Percentiles rank a stretch among this genome's conserved stretches.
phyloP scores from a whole-genome alignment of 1,284 basidiomycete species.

The Boletus semigastroideus region DNA sequence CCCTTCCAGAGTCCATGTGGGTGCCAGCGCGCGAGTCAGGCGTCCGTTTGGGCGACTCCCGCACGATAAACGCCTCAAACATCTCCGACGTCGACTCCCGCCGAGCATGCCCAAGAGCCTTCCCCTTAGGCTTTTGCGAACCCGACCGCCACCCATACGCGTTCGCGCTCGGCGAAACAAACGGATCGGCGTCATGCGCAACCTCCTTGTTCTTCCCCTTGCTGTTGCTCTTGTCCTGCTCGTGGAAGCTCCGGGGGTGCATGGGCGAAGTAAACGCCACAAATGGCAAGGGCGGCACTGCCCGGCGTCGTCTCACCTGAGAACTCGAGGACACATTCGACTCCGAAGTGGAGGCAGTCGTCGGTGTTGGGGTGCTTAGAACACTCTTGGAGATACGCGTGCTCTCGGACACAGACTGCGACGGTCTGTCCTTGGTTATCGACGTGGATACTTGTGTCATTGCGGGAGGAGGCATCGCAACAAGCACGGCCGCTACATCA shows the following conservation, averaged over 20 bases:
- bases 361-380: background rate
- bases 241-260: background rate
- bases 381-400: background rate
- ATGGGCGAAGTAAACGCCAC: constrained; percentile 28
- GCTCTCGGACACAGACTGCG: background rate
- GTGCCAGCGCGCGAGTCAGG: background rate
- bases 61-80: constrained; percentile 24
- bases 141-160: background rate
- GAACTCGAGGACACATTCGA: background rate
- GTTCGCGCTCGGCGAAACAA: background rate
- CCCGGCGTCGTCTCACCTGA: background rate
- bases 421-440: background rate
- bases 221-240: background rate
- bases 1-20: background rate
- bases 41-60: constrained; percentile 1
- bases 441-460: background rate
- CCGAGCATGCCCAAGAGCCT: background rate
- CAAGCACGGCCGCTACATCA: too few species aligned
- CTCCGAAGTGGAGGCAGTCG: background rate
- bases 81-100: constrained; percentile 12
- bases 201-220: background rate
- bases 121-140: background rate
- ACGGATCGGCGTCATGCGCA: background rate
- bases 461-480: background rate
- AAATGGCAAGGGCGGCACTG: constrained; percentile 12